Evolutionary conservation across 2,329 filamentous ascomycete genomes (phyloP), one percentile per base, ranked within the genome.

Genomic region (Curvularia lunata): DNA sequence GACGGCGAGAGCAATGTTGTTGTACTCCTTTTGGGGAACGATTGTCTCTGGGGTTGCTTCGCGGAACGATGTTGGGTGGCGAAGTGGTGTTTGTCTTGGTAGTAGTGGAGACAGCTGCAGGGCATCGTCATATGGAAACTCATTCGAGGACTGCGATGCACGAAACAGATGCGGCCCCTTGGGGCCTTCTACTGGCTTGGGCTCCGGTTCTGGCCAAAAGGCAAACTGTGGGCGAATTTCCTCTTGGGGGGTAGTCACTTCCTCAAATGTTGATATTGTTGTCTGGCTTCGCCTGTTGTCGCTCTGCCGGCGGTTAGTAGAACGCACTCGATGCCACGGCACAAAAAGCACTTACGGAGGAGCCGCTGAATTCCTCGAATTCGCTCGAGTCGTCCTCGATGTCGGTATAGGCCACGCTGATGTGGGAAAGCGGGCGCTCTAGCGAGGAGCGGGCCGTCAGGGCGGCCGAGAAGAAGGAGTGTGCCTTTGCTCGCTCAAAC

Each of bases 151-250:
- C 56, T 86, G 83, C 19, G 90, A 92, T 58, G 84, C 84, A 64
- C 91, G 87, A 77, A 97, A 97, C 16, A 97, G 84, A 78, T 97
- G 93, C 9, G 93, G 93, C 1, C 93, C 93, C 64, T 85, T 85
- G 2, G 93, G 93, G 0, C 93, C 93, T 73, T 92, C 85, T 6
- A 94, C 87, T 30, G 88, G 83, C 75, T 89, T 89, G 58, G 75
- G 87, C 21, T 83, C 87, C 32, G 88, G 83, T 21, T 83, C 75
- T 58, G 85, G 83, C 59, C 84, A 79, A 43, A 87, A 84, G 63
- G 86, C 82, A 69, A 88, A 91, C 27, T 82, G 81, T 61, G 83
- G 83, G 59, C 86, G 84, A 63, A 85, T 89, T 61, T 75, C 72
- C 40, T 75, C 73, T 54, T 86, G 85, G 18, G 93, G 93, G 25